A percentile compares a stretch with the other conserved stretches of the same genome.
These are phyloP conservation scores for Brassica cretica DNA, from an alignment of 345 rosid genomes.

Conservation along the genomic window DNA sequence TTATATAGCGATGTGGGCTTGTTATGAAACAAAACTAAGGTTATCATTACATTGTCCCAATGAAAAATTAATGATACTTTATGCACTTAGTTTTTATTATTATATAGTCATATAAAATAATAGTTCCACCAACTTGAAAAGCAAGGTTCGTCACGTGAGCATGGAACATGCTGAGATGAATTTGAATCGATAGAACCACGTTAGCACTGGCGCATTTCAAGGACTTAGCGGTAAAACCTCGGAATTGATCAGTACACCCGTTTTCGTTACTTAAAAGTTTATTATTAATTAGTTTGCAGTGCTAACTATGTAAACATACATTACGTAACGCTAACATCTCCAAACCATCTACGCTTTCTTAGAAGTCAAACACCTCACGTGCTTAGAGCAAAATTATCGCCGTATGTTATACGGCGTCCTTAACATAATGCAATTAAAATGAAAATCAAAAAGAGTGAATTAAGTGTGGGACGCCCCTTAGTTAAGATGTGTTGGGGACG, in stretches of 20 bases:
- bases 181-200: not conserved
- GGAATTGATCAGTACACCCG: not conserved
- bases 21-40: not conserved
- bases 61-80: not conserved
- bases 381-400: not conserved
- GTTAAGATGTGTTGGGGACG: too few species aligned
- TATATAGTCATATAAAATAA: constrained; percentile 8
- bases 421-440: too few species aligned
- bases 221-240: not conserved
- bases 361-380: not conserved
- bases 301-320: not conserved
- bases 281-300: not conserved
- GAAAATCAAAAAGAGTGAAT: too few species aligned
- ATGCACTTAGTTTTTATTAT: not conserved
- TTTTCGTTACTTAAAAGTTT: not conserved
- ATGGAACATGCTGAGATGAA: too few species aligned
- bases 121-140: not conserved
- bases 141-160: too few species aligned
- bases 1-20: not conserved
- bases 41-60: not conserved
- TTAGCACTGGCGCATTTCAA: not conserved
- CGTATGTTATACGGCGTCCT: too few species aligned
- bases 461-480: too few species aligned
- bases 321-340: not conserved
- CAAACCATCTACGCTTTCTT: too few species aligned